phyloP scores from a whole-genome alignment of 129 eudicot species.

The Tagetes patula region DNA sequence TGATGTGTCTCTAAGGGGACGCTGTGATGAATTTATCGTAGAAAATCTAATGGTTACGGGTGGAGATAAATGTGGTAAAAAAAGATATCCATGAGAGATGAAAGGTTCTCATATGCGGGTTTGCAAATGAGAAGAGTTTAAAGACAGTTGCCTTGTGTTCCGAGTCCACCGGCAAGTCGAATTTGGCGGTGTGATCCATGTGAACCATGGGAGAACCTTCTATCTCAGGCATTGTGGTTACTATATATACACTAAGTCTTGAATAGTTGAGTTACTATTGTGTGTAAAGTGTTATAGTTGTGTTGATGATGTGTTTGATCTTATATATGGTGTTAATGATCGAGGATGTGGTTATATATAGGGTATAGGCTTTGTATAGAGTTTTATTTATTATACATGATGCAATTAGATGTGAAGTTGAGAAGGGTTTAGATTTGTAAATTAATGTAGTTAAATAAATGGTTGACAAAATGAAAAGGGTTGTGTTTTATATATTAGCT shows the following conservation, averaged over 20 bases:
- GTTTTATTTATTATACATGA: too few species aligned
- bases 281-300: neutral
- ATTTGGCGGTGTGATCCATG: slow-evolving; percentile 37
- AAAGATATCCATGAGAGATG: neutral
- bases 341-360: neutral
- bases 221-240: slow-evolving; percentile 37
- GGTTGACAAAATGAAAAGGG: slow-evolving; percentile 19
- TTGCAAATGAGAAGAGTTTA: slow-evolving; percentile 37
- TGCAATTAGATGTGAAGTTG: neutral
- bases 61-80: slow-evolving; percentile 40
- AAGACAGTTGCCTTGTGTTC: slow-evolving; percentile 50
- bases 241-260: neutral
- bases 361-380: neutral
- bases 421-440: slow-evolving; percentile 5
- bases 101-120: too few species aligned
- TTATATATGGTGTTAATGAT: neutral
- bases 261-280: too few species aligned
- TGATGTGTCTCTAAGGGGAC: too few species aligned
- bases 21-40: too few species aligned
- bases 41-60: neutral
- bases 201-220: slow-evolving; percentile 30
- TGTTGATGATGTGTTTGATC: neutral
- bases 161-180: slow-evolving; percentile 48
- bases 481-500: too few species aligned
- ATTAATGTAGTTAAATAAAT: too few species aligned